A percentile compares a stretch with the other conserved stretches of the same genome.
phyloP scores from a whole-genome alignment of 148 eudicot genomes.

The Rhododendron vialii region DNA sequence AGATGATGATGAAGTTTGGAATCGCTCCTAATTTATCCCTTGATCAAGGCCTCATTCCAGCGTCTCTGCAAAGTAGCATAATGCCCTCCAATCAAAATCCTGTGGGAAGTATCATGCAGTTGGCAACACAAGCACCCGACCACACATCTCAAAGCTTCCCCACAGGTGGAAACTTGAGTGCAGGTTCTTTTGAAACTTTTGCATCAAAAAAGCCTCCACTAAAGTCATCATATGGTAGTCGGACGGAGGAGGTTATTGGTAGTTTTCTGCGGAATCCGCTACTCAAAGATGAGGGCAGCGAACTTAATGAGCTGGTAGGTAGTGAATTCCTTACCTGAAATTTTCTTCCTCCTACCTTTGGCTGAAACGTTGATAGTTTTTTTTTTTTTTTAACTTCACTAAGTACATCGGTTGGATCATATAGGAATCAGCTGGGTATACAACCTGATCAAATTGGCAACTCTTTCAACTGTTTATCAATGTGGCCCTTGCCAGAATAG shows the following conservation, averaged over 20 bases:
- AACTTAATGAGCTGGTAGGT: constrained; percentile 39
- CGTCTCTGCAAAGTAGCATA: constrained; percentile 56
- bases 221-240: constrained; percentile 39
- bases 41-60: constrained; percentile 55
- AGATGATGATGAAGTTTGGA: constrained; percentile 73
- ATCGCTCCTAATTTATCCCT: constrained; percentile 44
- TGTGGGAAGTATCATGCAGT: constrained; percentile 36
- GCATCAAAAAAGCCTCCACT: constrained; percentile 31
- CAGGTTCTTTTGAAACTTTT: constrained; percentile 20
- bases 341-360: background rate
- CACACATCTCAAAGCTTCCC: constrained; percentile 22
- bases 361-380: background rate
- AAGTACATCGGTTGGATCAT: background rate
- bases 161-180: constrained; percentile 19
- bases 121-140: constrained; percentile 29
- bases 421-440: too few species aligned
- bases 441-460: background rate
- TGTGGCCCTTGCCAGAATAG: background rate
- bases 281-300: constrained; percentile 37
- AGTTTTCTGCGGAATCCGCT: constrained; percentile 63
- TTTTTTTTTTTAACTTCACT: background rate
- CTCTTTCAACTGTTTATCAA: background rate
- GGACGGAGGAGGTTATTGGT: constrained; percentile 54
- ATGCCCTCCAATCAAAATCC: constrained; percentile 47
- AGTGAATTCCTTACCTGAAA: background rate